phyloP scores from a whole-genome alignment of 345 rosid genomes.

The Arabis hirsuta region DNA sequence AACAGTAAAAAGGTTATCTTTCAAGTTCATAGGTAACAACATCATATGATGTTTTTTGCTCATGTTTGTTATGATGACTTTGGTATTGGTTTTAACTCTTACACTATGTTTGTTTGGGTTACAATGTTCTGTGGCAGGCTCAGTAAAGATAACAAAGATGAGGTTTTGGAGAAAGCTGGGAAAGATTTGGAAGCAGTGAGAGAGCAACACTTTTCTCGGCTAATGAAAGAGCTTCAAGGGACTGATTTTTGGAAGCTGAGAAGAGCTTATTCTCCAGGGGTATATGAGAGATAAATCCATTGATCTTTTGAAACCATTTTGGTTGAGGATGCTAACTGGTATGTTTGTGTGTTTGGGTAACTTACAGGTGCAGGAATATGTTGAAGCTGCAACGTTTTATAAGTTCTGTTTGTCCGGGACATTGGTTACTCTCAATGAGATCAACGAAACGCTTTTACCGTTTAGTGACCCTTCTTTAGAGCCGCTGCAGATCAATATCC shows the following conservation, averaged over 20 bases:
- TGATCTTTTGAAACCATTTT: neutral
- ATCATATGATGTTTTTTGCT: neutral
- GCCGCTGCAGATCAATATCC: slow-evolving; percentile 84
- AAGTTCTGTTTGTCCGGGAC: slow-evolving; percentile 75
- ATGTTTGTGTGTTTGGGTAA: slow-evolving; percentile 6
- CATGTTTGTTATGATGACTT: slow-evolving; percentile 8
- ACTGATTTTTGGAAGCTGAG: slow-evolving; percentile 92
- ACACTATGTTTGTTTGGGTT: neutral
- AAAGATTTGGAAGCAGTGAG: slow-evolving; percentile 73
- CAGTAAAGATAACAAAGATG: slow-evolving; percentile 69
- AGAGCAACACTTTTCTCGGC: slow-evolving; percentile 59
- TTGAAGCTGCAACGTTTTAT: slow-evolving; percentile 94
- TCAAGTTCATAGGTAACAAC: slow-evolving; percentile 87
- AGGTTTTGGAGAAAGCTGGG: slow-evolving; percentile 81
- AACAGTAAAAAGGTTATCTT: slow-evolving; percentile 96
- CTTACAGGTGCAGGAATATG: slow-evolving; percentile 87
- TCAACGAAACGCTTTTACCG: slow-evolving; percentile 64
- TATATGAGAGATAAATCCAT: slow-evolving; percentile 35
- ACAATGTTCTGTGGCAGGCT: slow-evolving; percentile 51
- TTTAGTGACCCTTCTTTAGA: slow-evolving; percentile 70
- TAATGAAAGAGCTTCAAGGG: slow-evolving; percentile 85
- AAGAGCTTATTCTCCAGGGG: slow-evolving; percentile 95
- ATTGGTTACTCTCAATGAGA: slow-evolving; percentile 72
- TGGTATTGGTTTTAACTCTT: neutral
- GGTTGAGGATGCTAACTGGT: slow-evolving; percentile 17